Evolutionary conservation across 2,329 filamentous ascomycete genomes (phyloP), one percentile per base, ranked within the genome.

Genomic region (Pseudocercospora vitis): DNA sequence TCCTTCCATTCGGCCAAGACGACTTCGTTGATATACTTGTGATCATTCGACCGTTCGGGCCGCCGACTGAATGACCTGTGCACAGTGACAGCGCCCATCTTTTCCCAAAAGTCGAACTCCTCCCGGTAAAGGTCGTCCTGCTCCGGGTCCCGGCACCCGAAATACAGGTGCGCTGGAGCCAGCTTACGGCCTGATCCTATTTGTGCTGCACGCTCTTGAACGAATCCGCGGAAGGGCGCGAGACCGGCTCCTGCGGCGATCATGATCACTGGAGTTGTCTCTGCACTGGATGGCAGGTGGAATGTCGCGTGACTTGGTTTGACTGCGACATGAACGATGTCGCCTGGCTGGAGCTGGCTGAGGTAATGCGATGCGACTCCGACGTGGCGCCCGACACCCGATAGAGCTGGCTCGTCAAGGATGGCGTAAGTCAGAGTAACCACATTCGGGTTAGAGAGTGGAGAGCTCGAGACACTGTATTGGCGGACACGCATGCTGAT

Each of bases 171-270:
- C 0, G 84, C 83, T 0, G 80, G 81, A 0, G 82, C 84, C 0
- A 88, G 72, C 11, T 63, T 61, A 9, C 79, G 73, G 1, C 83
- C 82, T 0, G 73, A 74, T 3, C 68, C 70, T 8, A 75, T 65
- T 53, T 78, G 71, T 7, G 68, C 69, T 19, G 70, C 69, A 53
- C 92, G 91, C 77, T 97, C 92, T 76, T 97, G 91, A 47, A 96
- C 87, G 69, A 97, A 97, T 56, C 92, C 92, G 59, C 92, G 89
- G 88, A 97, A 97, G 12, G 92, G 92, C 1, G 92, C 92, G n/a
- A 97, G 85, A 67, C 92, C 92, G 0, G 92, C 96, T 59, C 92
- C 92, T 9, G 65, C 65, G 16, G 55, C 53, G 33, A 65, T 63
- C 58, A 75, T 73, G 54, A 76, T 71, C 33, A 77, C 64, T 0